Base-by-base conservation (phyloP, 2,329 filamentous ascomycete species). In the Fusarium domesticum region DNA sequence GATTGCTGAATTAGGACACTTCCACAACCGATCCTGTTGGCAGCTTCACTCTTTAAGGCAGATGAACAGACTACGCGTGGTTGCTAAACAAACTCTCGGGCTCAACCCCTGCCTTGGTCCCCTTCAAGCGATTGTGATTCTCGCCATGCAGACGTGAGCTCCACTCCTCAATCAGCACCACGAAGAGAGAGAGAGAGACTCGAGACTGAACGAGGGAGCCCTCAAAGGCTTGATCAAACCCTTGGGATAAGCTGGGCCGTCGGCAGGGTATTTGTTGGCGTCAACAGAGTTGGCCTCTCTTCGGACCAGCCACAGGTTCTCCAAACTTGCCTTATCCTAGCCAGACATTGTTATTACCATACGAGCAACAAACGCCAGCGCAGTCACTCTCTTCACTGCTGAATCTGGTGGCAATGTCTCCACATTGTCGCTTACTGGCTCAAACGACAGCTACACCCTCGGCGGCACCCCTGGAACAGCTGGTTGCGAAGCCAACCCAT, bases 221-320 rank as follows among this genome's bases (percentile, higher is more conserved):
- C 35, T 59, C 57, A 4, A 59, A 59, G 57, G 57, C 42, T 58
- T 46, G 8, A 56, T 57, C 1, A 54, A 35, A 1, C 45, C 36
- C 47, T 57, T 53, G 33, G 59, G 12, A 33, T 59, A 59, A 4
- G 25, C 18, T 2, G 54, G 31, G 2, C 57, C 57, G 5, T 59
- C 57, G 0, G 42, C 49, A 12, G 57, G 57, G n/a, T 44, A 59
- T 15, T n/a, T 37, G 5, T 3, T 37, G 4, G 31, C 7, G 5
- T 56, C 49, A 4, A 54, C 20, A 0, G 53, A 39, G 19, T 47
- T 45, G 6, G 45, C 53, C 0, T 59, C 57, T 47, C 48, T 59
- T 3, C 57, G 53, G 6, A 59, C 57, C 15, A 59, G 7, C 57
- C 57, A 59, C 1, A 56, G 39, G 34, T 57, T 58, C 23, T 51